phyloP scores from a whole-genome alignment of 1,139 yeast species.

The Hyphopichia fennica region DNA sequence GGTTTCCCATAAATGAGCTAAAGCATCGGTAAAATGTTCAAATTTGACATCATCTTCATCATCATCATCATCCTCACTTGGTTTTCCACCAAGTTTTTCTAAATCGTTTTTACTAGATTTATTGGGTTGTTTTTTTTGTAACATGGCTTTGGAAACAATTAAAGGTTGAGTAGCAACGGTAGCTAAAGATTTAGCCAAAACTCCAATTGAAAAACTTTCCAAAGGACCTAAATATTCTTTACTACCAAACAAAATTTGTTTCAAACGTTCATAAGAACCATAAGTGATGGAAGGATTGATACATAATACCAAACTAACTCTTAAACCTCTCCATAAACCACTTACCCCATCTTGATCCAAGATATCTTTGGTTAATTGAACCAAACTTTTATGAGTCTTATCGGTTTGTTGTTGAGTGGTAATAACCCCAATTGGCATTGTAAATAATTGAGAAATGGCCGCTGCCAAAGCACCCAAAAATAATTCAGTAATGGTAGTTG shows the following conservation, averaged over 20 bases:
- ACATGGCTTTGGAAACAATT: constrained; percentile 80
- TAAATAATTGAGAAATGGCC: constrained; percentile 77
- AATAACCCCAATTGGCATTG: constrained; percentile 80
- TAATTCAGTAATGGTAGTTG: constrained; percentile 69
- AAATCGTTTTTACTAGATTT: constrained; percentile 7
- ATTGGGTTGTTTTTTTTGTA: constrained; percentile 53
- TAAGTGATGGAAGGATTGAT: constrained; percentile 86
- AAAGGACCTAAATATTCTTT: constrained; percentile 56
- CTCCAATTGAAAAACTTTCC: constrained; percentile 74
- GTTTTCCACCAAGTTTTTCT: constrained; percentile 8
- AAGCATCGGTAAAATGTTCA: constrained; percentile 42
- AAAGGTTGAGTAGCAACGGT: constrained; percentile 82
- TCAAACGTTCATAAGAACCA: constrained; percentile 76
- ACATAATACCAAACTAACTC: constrained; percentile 77
- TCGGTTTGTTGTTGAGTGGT: constrained; percentile 83
- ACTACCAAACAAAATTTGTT: constrained; percentile 49
- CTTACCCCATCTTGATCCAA: constrained; percentile 64
- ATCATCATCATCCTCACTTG: constrained; percentile 18
- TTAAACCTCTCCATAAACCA: constrained; percentile 84
- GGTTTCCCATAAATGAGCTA: constrained; percentile 45
- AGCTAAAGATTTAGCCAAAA: constrained; percentile 77
- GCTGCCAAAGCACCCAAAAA: constrained; percentile 85
- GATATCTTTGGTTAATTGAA: constrained; percentile 54
- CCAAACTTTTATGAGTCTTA: constrained; percentile 40
- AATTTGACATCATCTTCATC: constrained; percentile 39